A percentile compares a stretch with the other conserved stretches of the same genome.
Evolutionary conservation across 164 flowering plant genomes (phyloP).

Genomic region (Berberis thunbergii): DNA sequence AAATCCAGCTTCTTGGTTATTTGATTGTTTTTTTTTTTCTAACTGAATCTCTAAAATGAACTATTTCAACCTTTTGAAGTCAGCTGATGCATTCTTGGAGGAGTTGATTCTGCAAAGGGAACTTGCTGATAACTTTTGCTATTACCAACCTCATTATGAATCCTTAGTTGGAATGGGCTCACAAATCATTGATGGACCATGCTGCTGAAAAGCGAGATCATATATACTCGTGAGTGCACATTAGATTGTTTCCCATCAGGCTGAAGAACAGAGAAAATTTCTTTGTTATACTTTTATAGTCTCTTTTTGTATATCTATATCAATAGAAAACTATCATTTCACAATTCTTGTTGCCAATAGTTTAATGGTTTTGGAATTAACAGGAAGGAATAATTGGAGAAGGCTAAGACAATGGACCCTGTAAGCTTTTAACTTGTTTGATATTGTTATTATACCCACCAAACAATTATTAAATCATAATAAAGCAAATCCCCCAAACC

Average conservation of each 20-base stretch:
- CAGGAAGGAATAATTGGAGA: too few species aligned
- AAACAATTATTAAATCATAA: too few species aligned
- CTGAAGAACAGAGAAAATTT: not conserved
- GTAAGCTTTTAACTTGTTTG: too few species aligned
- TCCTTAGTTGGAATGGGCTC: conserved; percentile 89
- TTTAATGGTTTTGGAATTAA: too few species aligned
- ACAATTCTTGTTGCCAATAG: too few species aligned
- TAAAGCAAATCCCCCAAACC: too few species aligned
- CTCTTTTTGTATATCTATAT: too few species aligned
- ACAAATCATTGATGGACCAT: conserved; percentile 74
- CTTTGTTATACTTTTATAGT: too few species aligned
- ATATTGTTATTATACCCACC: too few species aligned
- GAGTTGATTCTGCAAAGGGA: conserved; percentile 90
- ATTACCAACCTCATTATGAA: conserved; percentile 82
- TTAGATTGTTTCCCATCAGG: not conserved
- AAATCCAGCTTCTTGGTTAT: not conserved
- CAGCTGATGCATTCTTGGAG: conserved; percentile 81
- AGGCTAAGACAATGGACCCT: too few species aligned
- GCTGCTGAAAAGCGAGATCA: conserved; percentile 83
- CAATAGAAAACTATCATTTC: too few species aligned
- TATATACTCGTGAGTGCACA: conserved; percentile 58
- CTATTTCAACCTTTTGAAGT: conserved; percentile 32
- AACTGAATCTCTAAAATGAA: conserved; percentile 2
- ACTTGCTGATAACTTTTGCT: conserved; percentile 94
- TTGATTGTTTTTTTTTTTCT: not conserved